Conservation (phyloP, 2,329 filamentous ascomycete genomes). For the Diaporthe sp. region DNA sequence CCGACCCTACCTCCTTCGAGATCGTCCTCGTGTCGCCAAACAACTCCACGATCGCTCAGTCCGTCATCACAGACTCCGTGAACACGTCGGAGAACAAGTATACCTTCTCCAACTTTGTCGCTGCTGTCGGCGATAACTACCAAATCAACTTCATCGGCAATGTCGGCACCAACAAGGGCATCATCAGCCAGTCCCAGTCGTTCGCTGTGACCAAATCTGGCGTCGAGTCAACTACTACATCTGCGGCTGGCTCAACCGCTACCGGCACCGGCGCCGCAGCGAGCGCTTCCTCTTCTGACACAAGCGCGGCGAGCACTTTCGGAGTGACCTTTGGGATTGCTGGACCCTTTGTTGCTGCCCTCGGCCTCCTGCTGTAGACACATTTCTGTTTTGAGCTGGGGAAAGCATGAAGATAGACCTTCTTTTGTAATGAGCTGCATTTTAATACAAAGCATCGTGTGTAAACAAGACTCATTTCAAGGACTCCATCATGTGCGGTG, state of each 20-base stretch:
- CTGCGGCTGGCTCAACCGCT: slow-evolving; percentile 42
- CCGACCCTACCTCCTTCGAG: slow-evolving; percentile 56
- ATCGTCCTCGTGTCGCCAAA: slow-evolving; percentile 58
- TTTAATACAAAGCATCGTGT: background rate
- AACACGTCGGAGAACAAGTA: slow-evolving; percentile 53
- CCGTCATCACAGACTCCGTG: slow-evolving; percentile 52
- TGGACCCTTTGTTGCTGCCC: slow-evolving; percentile 4
- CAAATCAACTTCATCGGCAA: slow-evolving; percentile 58
- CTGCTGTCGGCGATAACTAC: slow-evolving; percentile 50
- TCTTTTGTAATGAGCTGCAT: background rate
- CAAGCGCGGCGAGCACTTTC: slow-evolving; percentile 27
- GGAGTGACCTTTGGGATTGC: slow-evolving; percentile 38
- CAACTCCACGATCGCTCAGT: slow-evolving; percentile 51
- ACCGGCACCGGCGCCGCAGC: slow-evolving; percentile 42
- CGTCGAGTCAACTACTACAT: slow-evolving; percentile 48
- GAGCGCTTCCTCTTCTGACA: slow-evolving; percentile 42
- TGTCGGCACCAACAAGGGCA: slow-evolving; percentile 51
- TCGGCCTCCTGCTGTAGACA: background rate
- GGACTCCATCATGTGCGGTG: background rate
- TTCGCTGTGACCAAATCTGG: slow-evolving; percentile 46
- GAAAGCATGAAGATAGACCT: background rate
- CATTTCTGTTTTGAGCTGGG: background rate
- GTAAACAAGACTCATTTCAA: background rate
- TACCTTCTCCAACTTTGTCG: slow-evolving; percentile 51
- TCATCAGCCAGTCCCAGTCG: slow-evolving; percentile 54